Base-by-base conservation (phyloP, 2,329 filamentous ascomycete genomes). In the Ceratocystis albifundus region DNA sequence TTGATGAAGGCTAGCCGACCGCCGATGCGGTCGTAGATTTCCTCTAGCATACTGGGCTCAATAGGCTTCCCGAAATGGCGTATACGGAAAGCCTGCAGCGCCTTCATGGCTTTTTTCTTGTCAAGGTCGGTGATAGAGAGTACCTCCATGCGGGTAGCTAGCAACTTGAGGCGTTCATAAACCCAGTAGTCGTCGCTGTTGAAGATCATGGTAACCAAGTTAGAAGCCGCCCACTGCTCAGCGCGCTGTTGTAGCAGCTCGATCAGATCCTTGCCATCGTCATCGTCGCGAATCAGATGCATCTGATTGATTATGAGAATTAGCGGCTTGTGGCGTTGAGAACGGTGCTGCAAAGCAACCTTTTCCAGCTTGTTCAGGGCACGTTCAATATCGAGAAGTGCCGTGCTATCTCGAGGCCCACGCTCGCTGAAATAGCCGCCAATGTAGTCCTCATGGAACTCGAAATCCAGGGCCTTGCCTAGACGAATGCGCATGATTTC, bases 131-230 rank as follows among this genome's bases (percentile, higher is more conserved):
- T 82, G 53, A 99, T 86, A 7, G 90, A 85, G 46, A 96, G 87
- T 3, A 99, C 88, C 73, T 96, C 92, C 90, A 99, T 96, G 59
- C 94, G 85, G 1, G 92, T 96, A 2, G 91, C 90, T 68, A 96
- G 87, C 74, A 90, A 87, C 79, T 96, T 96, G 64, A 99, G 78
- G 15, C 92, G 84, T 75, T 99, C 94, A 72, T 96, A 97, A 0
- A 99, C 89, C 94, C 94, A 99, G 76, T 96, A 99, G 74, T 97
- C 94, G 75, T 99, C 94, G 65, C 87, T 92, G 76, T 96, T 97
- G 77, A 99, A 91, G 44, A 99, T 86, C 80, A 90, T 84, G 0
- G 94, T 97, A 36, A 95, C 89, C 7, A 99, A 82, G 70, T 90
- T 93, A 22, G 89, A 85, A 1, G 93, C 94, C 1, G 94, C 93